phyloP scores from a whole-genome alignment of 2,329 filamentous ascomycete species.

The Epichloe bromicola region DNA sequence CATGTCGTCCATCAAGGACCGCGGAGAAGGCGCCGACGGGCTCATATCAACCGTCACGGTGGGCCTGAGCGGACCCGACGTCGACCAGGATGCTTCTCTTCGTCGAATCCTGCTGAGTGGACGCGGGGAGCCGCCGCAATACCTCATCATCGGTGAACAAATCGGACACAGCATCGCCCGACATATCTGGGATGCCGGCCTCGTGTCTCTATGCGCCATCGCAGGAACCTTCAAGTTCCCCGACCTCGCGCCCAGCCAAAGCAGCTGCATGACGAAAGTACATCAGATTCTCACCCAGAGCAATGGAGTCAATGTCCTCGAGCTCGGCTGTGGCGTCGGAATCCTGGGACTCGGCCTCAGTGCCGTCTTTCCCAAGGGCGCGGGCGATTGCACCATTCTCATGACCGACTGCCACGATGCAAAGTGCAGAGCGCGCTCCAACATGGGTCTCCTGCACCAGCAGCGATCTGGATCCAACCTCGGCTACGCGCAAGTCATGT shows the following conservation, averaged over 20 bases:
- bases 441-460: slow-evolving; percentile 26
- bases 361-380: slow-evolving; percentile 16
- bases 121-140: slow-evolving; percentile 11
- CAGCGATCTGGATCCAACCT: slow-evolving; percentile 4
- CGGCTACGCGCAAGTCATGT: slow-evolving; percentile 22
- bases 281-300: slow-evolving; percentile 16
- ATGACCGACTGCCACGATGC: slow-evolving; percentile 45
- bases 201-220: slow-evolving; percentile 28
- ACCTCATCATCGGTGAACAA: slow-evolving; percentile 38
- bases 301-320: slow-evolving; percentile 30
- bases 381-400: slow-evolving; percentile 23
- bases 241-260: slow-evolving; percentile 13
- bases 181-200: slow-evolving; percentile 46
- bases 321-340: slow-evolving; percentile 45
- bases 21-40: slow-evolving; percentile 16
- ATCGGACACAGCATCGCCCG: slow-evolving; percentile 47
- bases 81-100: slow-evolving; percentile 14
- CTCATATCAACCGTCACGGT: slow-evolving; percentile 33
- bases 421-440: slow-evolving; percentile 32
- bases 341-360: slow-evolving; percentile 39
- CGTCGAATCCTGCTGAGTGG: slow-evolving; percentile 18
- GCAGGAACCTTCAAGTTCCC: slow-evolving; percentile 16
- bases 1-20: slow-evolving; percentile 9
- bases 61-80: slow-evolving; percentile 14
- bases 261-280: slow-evolving; percentile 18